Conservation (phyloP, 495 filamentous ascomycete species). For the Clavariopsis aquatica region DNA sequence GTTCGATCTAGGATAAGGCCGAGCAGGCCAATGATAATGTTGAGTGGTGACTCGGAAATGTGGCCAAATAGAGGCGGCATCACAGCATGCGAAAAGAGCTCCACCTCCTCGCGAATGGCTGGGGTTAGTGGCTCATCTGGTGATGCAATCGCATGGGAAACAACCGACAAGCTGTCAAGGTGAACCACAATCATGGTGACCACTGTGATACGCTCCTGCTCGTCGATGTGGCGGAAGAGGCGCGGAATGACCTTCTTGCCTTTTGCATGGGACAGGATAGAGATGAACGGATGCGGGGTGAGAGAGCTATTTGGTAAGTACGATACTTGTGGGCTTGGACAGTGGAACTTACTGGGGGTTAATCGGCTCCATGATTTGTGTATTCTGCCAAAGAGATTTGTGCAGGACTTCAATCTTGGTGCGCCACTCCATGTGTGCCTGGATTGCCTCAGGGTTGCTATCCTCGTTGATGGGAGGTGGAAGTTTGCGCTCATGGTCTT, state of each 20-base stretch:
- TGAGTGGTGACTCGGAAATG: conserved; percentile 84
- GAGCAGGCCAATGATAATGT: conserved; percentile 84
- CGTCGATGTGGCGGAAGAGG: conserved; percentile 88
- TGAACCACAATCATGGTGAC: conserved; percentile 95
- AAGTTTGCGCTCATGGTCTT: conserved; percentile 90
- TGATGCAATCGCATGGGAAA: conserved; percentile 70
- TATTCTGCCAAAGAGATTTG: conserved; percentile 73
- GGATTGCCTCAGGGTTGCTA: conserved; percentile 61
- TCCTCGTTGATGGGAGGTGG: conserved; percentile 67
- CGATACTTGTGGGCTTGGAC: neutral
- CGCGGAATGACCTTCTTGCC: conserved; percentile 94
- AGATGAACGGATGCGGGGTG: conserved; percentile 89
- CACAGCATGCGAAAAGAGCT: conserved; percentile 81
- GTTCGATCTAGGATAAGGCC: conserved; percentile 79
- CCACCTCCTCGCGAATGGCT: conserved; percentile 82
- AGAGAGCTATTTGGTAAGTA: conserved; percentile 47
- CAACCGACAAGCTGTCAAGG: conserved; percentile 86
- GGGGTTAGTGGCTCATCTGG: conserved; percentile 68
- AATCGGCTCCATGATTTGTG: conserved; percentile 91
- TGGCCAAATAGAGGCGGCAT: conserved; percentile 87
- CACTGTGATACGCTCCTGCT: conserved; percentile 89
- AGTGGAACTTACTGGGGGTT: conserved; percentile 55
- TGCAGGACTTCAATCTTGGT: conserved; percentile 71
- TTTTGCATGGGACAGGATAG: conserved; percentile 90
- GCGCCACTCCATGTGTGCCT: conserved; percentile 71